Evolutionary conservation across 2,329 filamentous ascomycete genomes (phyloP).

Genomic region (Aspergillus niger): DNA sequence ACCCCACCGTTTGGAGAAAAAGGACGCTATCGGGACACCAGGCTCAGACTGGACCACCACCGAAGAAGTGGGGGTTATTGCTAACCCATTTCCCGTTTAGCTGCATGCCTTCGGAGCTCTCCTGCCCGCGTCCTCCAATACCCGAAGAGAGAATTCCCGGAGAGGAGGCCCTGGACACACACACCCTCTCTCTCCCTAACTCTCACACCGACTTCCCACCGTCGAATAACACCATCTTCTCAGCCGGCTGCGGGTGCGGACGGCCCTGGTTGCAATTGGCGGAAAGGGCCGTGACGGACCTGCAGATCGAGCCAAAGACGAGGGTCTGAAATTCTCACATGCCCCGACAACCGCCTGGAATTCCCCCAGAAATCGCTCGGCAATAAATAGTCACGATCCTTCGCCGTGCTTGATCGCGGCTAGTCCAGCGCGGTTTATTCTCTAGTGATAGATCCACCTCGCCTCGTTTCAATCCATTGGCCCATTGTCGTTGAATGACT

Average conservation of each 20-base stretch:
- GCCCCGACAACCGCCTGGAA: slow-evolving; percentile 5
- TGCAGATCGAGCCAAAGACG: slow-evolving; percentile 8
- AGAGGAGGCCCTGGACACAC: not conserved
- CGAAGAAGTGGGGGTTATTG: not conserved
- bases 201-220: slow-evolving; percentile 6
- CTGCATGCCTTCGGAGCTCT: slow-evolving; percentile 10
- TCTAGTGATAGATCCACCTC: not conserved
- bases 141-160: not conserved
- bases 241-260: not conserved
- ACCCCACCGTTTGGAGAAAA: slow-evolving; percentile 3
- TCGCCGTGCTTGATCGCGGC: slow-evolving; percentile 13
- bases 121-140: slow-evolving; percentile 7
- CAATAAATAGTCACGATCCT: slow-evolving; percentile 5
- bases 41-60: not conserved
- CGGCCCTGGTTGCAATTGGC: not conserved
- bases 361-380: not conserved
- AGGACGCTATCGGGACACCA: not conserved
- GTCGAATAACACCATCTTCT: not conserved
- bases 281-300: slow-evolving; percentile 5
- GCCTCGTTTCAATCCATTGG: slow-evolving; percentile 6
- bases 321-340: slow-evolving; percentile 6
- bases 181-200: not conserved
- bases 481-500: slow-evolving; percentile 3
- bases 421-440: slow-evolving; percentile 10
- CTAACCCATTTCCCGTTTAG: slow-evolving; percentile 6